Conservation (phyloP, 768 basidiomycete species). For the Mycena polygramma region DNA sequence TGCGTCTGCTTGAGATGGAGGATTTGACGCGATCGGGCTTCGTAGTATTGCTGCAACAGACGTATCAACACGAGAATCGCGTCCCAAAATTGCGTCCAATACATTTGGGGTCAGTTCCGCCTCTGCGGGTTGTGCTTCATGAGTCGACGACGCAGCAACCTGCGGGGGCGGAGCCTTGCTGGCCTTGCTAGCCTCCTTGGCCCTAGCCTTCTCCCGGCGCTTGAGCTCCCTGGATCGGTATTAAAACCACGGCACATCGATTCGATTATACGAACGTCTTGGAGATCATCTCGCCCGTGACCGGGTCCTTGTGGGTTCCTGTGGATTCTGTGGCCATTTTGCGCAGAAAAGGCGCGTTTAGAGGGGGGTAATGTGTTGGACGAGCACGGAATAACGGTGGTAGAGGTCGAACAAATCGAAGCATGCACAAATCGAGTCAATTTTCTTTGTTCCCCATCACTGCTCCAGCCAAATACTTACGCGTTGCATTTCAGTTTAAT, state of each 20-base stretch:
- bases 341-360: slow-evolving; percentile 39
- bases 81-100: slow-evolving; percentile 25
- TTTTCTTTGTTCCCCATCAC: background rate
- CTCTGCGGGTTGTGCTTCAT: slow-evolving; percentile 65
- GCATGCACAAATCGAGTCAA: slow-evolving; percentile 31
- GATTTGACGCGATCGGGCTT: slow-evolving; percentile 91
- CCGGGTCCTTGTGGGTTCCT: slow-evolving; percentile 78
- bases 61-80: slow-evolving; percentile 14
- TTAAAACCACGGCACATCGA: slow-evolving; percentile 32
- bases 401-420: slow-evolving; percentile 20
- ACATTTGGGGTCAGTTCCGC: slow-evolving; percentile 94
- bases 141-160: slow-evolving; percentile 50
- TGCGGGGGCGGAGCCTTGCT: slow-evolving; percentile 60
- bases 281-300: slow-evolving; percentile 97
- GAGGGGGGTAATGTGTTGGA: slow-evolving; percentile 16
- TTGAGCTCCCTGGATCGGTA: slow-evolving; percentile 84
- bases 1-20: slow-evolving; percentile 86
- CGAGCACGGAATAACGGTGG: slow-evolving; percentile 19
- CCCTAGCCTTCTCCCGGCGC: slow-evolving; percentile 89
- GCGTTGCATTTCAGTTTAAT: too few species aligned
- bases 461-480: too few species aligned
- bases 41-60: slow-evolving; percentile 91
- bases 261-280: slow-evolving; percentile 77
- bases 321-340: slow-evolving; percentile 60
- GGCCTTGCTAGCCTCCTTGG: slow-evolving; percentile 85